These are phyloP conservation scores for Elongisporangium prolatum DNA, from an alignment of 352 stramenopile genomes.

Conservation along the genomic window DNA sequence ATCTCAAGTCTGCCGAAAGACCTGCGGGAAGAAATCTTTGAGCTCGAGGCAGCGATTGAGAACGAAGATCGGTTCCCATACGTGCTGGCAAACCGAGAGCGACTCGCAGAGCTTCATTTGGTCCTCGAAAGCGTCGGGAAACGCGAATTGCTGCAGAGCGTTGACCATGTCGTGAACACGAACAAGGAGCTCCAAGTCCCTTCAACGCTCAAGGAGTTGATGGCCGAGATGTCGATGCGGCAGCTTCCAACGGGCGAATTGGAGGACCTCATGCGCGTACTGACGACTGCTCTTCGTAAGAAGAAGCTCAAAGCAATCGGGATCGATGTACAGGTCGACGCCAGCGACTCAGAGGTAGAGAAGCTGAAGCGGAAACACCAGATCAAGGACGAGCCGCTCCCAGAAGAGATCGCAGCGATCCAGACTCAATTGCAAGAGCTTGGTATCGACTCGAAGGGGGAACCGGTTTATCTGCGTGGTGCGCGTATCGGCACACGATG, in stretches of 20 bases:
- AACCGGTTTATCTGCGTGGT: slow-evolving; percentile 30
- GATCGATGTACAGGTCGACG: slow-evolving; percentile 29
- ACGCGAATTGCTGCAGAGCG: slow-evolving; percentile 45
- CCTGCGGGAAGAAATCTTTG: slow-evolving; percentile 34
- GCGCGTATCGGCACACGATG: slow-evolving; percentile 39
- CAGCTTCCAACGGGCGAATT: slow-evolving; percentile 37
- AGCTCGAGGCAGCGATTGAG: slow-evolving; percentile 33
- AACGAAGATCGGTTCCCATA: slow-evolving; percentile 9
- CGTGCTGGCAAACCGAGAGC: slow-evolving; percentile 35
- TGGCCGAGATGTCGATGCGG: slow-evolving; percentile 32
- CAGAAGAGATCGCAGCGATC: slow-evolving; percentile 19
- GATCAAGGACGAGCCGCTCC: slow-evolving; percentile 33
- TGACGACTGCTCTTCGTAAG: slow-evolving; percentile 38
- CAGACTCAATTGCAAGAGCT: slow-evolving; percentile 27
- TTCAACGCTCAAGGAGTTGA: slow-evolving; percentile 17
- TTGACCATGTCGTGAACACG: slow-evolving; percentile 39
- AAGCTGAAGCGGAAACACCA: slow-evolving; percentile 36
- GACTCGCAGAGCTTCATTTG: slow-evolving; percentile 36
- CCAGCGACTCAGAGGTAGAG: slow-evolving; percentile 28
- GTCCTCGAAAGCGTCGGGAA: slow-evolving; percentile 44
- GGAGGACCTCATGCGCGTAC: slow-evolving; percentile 29
- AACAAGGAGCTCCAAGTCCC: slow-evolving; percentile 38
- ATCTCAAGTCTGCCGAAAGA: slow-evolving; percentile 20
- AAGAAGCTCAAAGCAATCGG: slow-evolving; percentile 23
- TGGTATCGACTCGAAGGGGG: slow-evolving; percentile 37